Evolutionary conservation across 208 protist species (phyloP), one percentile per base, ranked within the genome.

Genomic region (Wallacemonas collosoma): DNA sequence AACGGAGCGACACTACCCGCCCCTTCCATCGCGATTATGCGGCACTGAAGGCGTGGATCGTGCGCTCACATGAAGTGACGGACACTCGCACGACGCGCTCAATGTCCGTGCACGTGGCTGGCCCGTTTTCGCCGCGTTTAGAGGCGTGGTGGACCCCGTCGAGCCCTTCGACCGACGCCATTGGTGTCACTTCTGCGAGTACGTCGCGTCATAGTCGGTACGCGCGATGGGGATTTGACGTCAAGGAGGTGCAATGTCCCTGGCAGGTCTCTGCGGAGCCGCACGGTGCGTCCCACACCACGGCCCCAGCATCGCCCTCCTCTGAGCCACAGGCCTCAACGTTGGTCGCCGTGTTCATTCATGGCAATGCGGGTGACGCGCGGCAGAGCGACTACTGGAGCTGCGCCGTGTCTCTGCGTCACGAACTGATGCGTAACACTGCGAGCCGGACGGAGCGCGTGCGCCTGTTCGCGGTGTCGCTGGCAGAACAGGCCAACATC

Each of bases 291-390:
- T 26, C 26, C 26, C 26, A 26, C 26, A 26, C 26, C 26, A 26
- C 26, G 26, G 26, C 26, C 26, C 26, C 26, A 26, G 26, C 26
- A 26, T 26, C 26, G 26, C 26, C 26, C 26, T 26, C 26, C 26
- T 26, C 26, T 26, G 26, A 26, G 26, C 26, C 45, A 12, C 45
- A 50, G 45, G 45, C 12, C 8, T 12, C 45, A 0, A 48, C 40
- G 11, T 14, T 65, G 12, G 43, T 48, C 41, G 50, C 82, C 54
- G 86, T 88, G 51, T 87, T 91, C 50, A 65, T 88, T 26, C 80
- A 85, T 71, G 86, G 86, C 43, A 91, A 86, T 50, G 47, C 77
- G 4, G 86, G 80, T 7, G 71, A 77, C 35, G 77, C 77, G 55
- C 58, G 35, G 6, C 80, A 88, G 57, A 77, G 51, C 6, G 39